Evolutionary conservation across 2,329 filamentous ascomycete species (phyloP), one percentile per base, ranked within the genome.

Genomic region (Nigrospora sphaerica): DNA sequence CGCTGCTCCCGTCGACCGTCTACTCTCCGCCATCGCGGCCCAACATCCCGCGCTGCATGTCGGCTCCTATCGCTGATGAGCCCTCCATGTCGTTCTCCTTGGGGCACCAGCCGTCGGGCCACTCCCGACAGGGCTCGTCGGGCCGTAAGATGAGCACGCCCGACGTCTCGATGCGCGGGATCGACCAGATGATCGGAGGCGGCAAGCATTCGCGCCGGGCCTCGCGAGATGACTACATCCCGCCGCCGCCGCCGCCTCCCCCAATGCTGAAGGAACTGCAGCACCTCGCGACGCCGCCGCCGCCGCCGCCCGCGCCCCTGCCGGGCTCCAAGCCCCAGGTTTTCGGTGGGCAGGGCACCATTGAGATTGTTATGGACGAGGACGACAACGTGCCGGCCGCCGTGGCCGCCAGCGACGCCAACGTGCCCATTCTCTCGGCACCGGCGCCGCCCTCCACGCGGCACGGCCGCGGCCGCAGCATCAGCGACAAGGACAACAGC

Each of bases 331-430:
- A 63, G 31, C 61, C 67, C 3, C 64, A 66, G 9, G 58, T 73
- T 39, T 69, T 72, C 50, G 61, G 64, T 32, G 70, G 49, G 32
- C 74, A 77, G 0, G 79, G 75, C 5, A 75, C 80, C 57, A 83
- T 85, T 52, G 80, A 85, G 59, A 81, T 85, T 50, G 78, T 85
- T 42, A 81, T 81, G 74, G 80, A 84, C 52, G 77, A 81, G 2
- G 76, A 80, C 6, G 71, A 77, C 16, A 33, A 49, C 46, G 31
- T 52, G 3, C 53, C 65, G 12, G 52, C 59, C 12, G 65, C 65
- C 10, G 60, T 63, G 2, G 68, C 66, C 1, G 66, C 68, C 41
- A 55, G 58, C 48, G 72, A 75, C 49, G 59, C 62, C 36, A 66
- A 62, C 36, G 68, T 75, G 2, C 70, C 72, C 7, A 65, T 73